Percentiles rank a stretch among this genome's conserved stretches.
Evolutionary conservation across 2,329 filamentous ascomycete species (phyloP).

Genomic region (Nakataea oryzae): DNA sequence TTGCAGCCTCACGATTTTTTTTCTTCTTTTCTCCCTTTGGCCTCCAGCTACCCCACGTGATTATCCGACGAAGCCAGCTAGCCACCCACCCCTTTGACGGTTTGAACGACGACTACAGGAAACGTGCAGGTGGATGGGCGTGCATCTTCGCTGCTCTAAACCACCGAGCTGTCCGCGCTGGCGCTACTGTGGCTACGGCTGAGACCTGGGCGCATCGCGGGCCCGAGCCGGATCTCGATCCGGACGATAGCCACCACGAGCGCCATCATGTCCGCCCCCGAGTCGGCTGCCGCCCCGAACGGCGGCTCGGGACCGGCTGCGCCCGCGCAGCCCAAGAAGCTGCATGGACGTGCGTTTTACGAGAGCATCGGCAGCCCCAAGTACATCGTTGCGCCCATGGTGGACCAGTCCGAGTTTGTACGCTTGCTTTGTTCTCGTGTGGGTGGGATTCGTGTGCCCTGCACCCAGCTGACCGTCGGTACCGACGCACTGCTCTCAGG

Average conservation of each 20-base stretch:
- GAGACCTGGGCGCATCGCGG: conserved; percentile 8
- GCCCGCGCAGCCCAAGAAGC: conserved; percentile 34
- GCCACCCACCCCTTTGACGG: too few relatives aligned
- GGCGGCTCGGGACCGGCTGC: conserved; percentile 1
- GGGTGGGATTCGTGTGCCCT: background rate
- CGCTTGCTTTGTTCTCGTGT: conserved; percentile 24
- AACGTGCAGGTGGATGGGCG: too few relatives aligned
- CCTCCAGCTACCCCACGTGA: background rate
- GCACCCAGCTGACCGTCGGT: background rate
- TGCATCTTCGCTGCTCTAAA: too few relatives aligned
- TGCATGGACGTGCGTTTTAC: conserved; percentile 84
- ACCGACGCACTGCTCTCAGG: conserved; percentile 43
- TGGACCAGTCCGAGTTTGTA: conserved; percentile 97
- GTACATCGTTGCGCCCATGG: conserved; percentile 90
- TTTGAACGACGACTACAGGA: too few relatives aligned
- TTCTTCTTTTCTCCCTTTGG: background rate
- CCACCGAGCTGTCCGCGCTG: background rate
- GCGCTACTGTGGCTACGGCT: background rate
- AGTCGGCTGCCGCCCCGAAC: conserved; percentile 5
- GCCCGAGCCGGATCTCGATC: conserved; percentile 1
- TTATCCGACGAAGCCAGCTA: too few relatives aligned
- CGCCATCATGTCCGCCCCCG: conserved; percentile 1
- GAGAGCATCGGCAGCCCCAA: conserved; percentile 89
- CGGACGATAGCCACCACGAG: conserved; percentile 5
- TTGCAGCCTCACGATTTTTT: background rate